Evolutionary conservation across 768 basidiomycete genomes (phyloP), one percentile per base, ranked within the genome.

Genomic region (Serendipita vermifera): DNA sequence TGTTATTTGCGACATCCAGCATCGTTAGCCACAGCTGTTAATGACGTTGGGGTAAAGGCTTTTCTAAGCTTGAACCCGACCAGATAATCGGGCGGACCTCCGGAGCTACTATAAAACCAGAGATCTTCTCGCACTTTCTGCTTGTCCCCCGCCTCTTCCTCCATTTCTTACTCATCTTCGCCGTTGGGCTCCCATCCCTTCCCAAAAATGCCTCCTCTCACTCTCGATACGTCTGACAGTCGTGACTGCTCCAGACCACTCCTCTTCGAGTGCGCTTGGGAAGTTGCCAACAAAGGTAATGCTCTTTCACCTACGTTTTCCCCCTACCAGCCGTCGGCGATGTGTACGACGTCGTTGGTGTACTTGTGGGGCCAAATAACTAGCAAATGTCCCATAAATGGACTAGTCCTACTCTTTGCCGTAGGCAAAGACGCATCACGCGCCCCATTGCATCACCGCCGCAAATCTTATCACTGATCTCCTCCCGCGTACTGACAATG

Each of bases 241-340:
- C 84, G 88, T 71, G 85, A 88, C 69, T 80, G 87, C 51, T 80
- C 80, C 65, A 78, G 83, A 62, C 80, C 87, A 43, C 64, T 89
- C 32, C 84, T 96, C 65, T 96, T 96, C 66, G 92, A 96, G 67
- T 89, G 85, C 68, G 92, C 92, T 32, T 97, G 93, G 93, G 93
- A 96, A 73, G 93, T 96, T 64, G 92, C 86, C 32, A 96, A 97
- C 80, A 97, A 96, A 71, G 68, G 65, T 66, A 7, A n/a, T n/a
- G n/a, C n/a, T n/a, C n/a, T n/a, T n/a, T n/a, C n/a, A n/a, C n/a
- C n/a, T n/a, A n/a, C n/a, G n/a, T n/a, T n/a, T n/a, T n/a, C 46
- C 17, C 17, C 24, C 17, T 11, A 43, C 13, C 20, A 29, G n/a
- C 31, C 22, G 29, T 26, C 22, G 4, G 9, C 9, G n/a, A n/a